Evolutionary conservation across 2,329 filamentous ascomycete species (phyloP).

Genomic region (Penicillium fuscoglaucum): DNA sequence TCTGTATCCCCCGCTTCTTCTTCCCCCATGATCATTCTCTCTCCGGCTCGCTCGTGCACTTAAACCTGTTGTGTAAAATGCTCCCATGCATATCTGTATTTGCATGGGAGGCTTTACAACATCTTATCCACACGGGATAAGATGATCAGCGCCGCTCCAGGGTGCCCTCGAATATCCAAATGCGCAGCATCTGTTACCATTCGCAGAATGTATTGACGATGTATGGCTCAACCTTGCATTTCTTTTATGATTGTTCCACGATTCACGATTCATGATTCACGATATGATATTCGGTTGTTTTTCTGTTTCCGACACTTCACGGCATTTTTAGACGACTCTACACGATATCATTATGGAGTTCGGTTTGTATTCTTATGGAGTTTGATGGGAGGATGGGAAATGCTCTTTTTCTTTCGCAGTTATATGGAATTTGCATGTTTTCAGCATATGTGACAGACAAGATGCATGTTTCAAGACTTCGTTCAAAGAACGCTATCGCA

Average conservation of each 20-base stretch:
- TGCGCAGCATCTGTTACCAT: conserved; percentile 16
- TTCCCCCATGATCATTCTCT: conserved; percentile 40
- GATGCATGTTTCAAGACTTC: conserved; percentile 23
- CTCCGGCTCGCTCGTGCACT: conserved; percentile 37
- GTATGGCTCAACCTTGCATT: conserved; percentile 16
- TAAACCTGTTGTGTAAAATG: conserved; percentile 12
- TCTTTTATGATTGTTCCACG: conserved; percentile 6
- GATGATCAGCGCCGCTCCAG: background rate
- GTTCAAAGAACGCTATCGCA: conserved; percentile 6
- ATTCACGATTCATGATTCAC: conserved; percentile 9
- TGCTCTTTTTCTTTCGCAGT: conserved; percentile 5
- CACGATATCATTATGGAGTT: conserved; percentile 15
- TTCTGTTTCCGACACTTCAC: conserved; percentile 21
- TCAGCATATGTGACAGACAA: conserved; percentile 26
- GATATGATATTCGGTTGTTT: conserved; percentile 11
- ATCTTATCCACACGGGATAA: background rate
- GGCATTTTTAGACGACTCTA: conserved; percentile 9
- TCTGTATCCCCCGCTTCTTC: conserved; percentile 42
- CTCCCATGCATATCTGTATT: background rate
- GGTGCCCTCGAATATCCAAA: conserved; percentile 3
- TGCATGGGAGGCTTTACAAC: background rate
- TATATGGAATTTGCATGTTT: conserved; percentile 12
- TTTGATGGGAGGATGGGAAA: conserved; percentile 2
- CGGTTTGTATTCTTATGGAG: conserved; percentile 12
- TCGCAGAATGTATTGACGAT: conserved; percentile 21